Base-by-base conservation (phyloP, 805 yeast genomes). In the Candida dajiaensis region DNA sequence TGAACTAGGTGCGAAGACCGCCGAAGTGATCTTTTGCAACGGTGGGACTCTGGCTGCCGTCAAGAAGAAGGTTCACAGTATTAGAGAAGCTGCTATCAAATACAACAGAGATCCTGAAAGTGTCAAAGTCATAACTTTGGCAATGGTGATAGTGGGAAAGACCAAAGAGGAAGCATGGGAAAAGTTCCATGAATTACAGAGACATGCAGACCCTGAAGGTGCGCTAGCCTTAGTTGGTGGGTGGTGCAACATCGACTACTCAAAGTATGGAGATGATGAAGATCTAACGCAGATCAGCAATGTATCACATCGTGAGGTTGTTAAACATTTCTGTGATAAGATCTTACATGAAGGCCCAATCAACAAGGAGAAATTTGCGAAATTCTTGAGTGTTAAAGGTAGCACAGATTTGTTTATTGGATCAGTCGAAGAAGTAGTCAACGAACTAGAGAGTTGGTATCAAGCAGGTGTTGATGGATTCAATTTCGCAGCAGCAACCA, bases 141-240 rank as follows among this genome's bases (percentile, higher is more conserved):
- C 69, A 4, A 65, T 71, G 39, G 63, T 66, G 4, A 59, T 73
- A 22, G 58, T 71, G 40, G 77, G 67, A 4, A 57, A 60, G 37
- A 72, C 76, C 2, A 65, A 66, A 35, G 71, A 71, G 43, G 72
- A 67, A 45, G 77, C 77, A 3, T 60, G 53, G 41, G 63, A 51
- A 9, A 72, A 73, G 47, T 68, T 57, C 49, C 55, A 62, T 28
- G 65, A 63, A 3, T 67, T 51, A 43, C 56, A 58, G 41, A 45
- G 48, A 10, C 59, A 63, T 44, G 68, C 68, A 3, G 71, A 69
- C 49, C 55, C 62, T 8, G 76, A 71, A 47, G 76, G 74, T n/a
- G 74, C 74, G 1, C 65, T 69, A 41, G 73, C 73, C 0, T 56
- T 72, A 42, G 64, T 73, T 51, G 67, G 74, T 23, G 77, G 77